Conservation (phyloP, 306 rosid species). For the Pterocarpus macrocarpus region DNA sequence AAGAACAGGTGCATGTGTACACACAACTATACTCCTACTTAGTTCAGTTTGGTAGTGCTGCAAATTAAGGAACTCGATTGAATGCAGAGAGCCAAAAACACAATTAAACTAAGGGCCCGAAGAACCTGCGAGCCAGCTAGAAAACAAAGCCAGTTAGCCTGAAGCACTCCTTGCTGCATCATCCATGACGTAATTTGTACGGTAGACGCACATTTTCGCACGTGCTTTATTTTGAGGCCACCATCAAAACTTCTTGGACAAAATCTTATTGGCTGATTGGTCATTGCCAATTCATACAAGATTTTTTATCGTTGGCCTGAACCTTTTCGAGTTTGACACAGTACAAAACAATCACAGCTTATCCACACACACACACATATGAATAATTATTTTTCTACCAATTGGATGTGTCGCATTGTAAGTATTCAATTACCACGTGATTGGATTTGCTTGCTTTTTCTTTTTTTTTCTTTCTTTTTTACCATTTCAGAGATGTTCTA, state of each 20-base stretch:
- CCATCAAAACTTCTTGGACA: background rate
- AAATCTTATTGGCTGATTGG: background rate
- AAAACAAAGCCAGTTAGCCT: background rate
- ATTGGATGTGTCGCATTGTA: too few relatives aligned
- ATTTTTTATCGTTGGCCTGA: background rate
- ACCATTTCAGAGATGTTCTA: background rate
- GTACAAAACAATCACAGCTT: too few relatives aligned
- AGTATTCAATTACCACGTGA: background rate
- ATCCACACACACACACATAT: background rate
- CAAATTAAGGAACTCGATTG: too few relatives aligned
- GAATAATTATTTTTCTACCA: background rate
- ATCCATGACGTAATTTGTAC: conserved; percentile 20
- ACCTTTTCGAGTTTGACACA: background rate
- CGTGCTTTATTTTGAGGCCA: conserved; percentile 33
- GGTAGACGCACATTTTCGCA: conserved; percentile 13
- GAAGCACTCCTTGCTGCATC: conserved; percentile 17
- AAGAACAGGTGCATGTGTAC: too few relatives aligned
- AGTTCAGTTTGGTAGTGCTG: too few relatives aligned
- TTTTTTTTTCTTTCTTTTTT: too few relatives aligned
- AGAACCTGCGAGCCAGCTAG: conserved; percentile 15
- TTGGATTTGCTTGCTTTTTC: too few relatives aligned
- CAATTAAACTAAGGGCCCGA: background rate
- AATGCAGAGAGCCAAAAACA: too few relatives aligned
- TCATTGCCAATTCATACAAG: background rate
- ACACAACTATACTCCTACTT: too few relatives aligned